These are phyloP conservation scores for Tolypocladium album DNA, from an alignment of 2,329 filamentous ascomycete genomes.

Conservation along the genomic window DNA sequence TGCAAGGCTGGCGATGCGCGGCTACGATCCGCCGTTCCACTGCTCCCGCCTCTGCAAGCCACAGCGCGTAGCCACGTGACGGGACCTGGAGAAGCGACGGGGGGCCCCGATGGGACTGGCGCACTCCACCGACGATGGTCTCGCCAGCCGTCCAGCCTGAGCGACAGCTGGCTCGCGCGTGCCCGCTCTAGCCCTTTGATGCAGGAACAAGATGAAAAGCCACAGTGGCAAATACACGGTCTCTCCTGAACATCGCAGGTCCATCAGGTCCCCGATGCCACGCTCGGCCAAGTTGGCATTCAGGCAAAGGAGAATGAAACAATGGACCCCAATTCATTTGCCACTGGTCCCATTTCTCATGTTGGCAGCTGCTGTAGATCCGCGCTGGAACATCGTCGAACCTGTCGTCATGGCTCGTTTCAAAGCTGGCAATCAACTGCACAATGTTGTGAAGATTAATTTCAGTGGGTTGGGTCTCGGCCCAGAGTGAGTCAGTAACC, in stretches of 20 bases:
- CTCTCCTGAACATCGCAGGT: neutral
- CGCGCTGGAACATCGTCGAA: neutral
- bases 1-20: neutral
- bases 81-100: neutral
- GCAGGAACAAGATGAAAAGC: neutral
- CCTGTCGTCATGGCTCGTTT: neutral
- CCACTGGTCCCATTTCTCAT: neutral
- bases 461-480: neutral
- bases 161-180: too few species aligned
- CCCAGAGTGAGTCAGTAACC: neutral
- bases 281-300: too few species aligned
- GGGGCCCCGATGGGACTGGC: too few species aligned
- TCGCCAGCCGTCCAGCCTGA: too few species aligned
- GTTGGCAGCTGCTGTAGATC: neutral
- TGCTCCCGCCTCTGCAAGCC: constrained; percentile 6
- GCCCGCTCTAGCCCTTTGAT: neutral
- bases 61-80: constrained; percentile 15
- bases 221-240: neutral
- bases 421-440: neutral
- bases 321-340: neutral
- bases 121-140: neutral
- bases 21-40: neutral
- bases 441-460: neutral
- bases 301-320: neutral
- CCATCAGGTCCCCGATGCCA: neutral